Evolutionary conservation across 2,329 filamentous ascomycete species (phyloP), one percentile per base, ranked within the genome.

Genomic region (Geoglossum cookeanum): DNA sequence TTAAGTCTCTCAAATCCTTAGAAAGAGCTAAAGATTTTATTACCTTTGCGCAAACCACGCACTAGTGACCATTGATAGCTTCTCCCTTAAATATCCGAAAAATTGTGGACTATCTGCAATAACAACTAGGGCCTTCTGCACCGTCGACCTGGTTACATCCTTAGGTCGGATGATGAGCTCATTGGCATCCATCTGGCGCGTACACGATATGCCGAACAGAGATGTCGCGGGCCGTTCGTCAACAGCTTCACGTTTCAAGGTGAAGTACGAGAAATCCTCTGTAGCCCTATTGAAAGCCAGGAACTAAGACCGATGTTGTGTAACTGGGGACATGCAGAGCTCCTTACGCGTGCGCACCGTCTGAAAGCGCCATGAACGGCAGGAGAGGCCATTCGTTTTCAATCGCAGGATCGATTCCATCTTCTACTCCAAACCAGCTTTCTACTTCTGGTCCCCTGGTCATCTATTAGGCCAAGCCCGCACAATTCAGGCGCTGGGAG

Each of bases 261-360:
- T 97, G 69, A 98, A 98, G 73, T 98, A 98, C 55, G 90, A 96
- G 74, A 97, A 98, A 72, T 97, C 92, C 72, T 98, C 92, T 58
- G 84, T 85, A 27, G 87, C 83, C 58, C 87, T 92, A 65, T 37
- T 42, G 29, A 47, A 13, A 52, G 48, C 63, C 29, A 55, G 48
- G 9, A 27, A 64, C 58, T 39, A 37, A 33, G 49, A 58, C 30
- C 35, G 22, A n/a, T 17, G 15, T n/a, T 51, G 17, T 27, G 37
- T 51, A 22, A 35, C 30, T 3, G 7, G 13, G 53, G 17, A 55
- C 29, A 35, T 39, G n/a, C n/a, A 49, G 37, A 17, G 15, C 13
- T 59, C 75, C 84, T 72, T 76, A 92, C 83, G 89, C 83, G 75
- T 98, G 92, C 57, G 92, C 92, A 56, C 92, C 92, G 68, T 98